phyloP scores from a whole-genome alignment of 2,329 filamentous ascomycete genomes.

The Cryphonectria nitschkei region DNA sequence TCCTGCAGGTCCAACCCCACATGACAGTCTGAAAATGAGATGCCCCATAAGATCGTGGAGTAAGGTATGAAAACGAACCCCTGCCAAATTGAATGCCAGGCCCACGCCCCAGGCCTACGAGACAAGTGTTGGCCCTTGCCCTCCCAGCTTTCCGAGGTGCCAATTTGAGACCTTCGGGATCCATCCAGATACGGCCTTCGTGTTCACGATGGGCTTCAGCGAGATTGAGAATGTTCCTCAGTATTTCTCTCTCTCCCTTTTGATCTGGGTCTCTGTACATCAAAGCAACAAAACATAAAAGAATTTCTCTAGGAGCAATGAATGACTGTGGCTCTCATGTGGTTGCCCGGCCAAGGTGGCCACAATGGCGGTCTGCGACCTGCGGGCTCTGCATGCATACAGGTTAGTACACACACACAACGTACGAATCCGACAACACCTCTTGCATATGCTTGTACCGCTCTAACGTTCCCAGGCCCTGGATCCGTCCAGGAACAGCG shows the following conservation, averaged over 20 bases:
- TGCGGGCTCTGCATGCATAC: not conserved
- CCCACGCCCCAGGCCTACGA: constrained; percentile 14
- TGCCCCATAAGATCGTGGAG: constrained; percentile 22
- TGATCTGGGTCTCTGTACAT: not conserved
- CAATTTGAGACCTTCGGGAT: constrained; percentile 24
- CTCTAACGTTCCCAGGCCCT: constrained; percentile 1
- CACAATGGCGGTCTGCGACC: constrained; percentile 20
- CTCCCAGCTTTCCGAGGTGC: constrained; percentile 26
- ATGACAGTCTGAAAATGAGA: constrained; percentile 20
- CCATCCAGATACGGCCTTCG: constrained; percentile 8
- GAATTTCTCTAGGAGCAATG: not conserved
- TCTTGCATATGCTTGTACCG: constrained; percentile 9
- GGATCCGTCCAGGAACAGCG: constrained; percentile 26
- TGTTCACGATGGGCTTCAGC: constrained; percentile 11
- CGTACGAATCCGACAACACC: not conserved
- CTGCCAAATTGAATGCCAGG: constrained; percentile 18
- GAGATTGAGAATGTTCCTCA: constrained; percentile 4
- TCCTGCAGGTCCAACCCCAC: constrained; percentile 8
- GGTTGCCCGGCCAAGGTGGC: constrained; percentile 20
- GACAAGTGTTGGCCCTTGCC: constrained; percentile 27
- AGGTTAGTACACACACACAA: not conserved
- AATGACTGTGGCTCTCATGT: not conserved
- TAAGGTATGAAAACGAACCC: constrained; percentile 6
- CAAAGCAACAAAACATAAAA: not conserved
- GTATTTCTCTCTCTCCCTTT: not conserved